Evolutionary conservation across 352 stramenopile species (phyloP), one percentile per base, ranked within the genome.

Genomic region (Elongisporangium anandrum): DNA sequence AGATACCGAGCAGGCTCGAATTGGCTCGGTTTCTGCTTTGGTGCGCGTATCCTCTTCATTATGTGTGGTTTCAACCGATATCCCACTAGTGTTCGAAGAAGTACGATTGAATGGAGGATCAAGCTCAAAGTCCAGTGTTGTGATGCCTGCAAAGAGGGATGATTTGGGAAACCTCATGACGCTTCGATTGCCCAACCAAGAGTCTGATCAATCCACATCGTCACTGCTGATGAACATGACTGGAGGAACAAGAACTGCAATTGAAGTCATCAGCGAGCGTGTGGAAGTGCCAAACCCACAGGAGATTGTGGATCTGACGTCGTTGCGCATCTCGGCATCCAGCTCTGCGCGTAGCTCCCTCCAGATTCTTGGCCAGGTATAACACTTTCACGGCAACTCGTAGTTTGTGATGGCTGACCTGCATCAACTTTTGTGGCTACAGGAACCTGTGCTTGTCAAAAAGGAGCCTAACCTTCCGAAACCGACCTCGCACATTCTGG

Each of bases 251-350:
- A 15, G 34, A 45, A 17, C 34, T 12, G 17, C 34, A 7, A 3
- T 56, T 55, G 1, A 53, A 41, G 17, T 16, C 50, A 20, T 19
- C n/a, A 50, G 20, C 20, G 16, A 45, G 13, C 34, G 4, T 45
- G 34, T 45, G 34, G 10, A 45, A 45, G 34, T 17, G 12, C 34
- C 34, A 45, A 16, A 45, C 5, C 34, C 34, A 45, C 34, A 45
- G 39, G 60, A 56, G 51, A 68, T 79, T 22, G 53, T 81, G 20
- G 65, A 81, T 41, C 59, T 81, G 47, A 79, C 64, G 39, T 77
- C 72, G 10, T 64, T 79, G 34, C 72, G 72, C n/a, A 51, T 70
- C 15, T 65, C 65, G 3, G 55, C 34, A 12, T 45, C 62, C 20
- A 70, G 47, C 17, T 81, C 62, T 19, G 61, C 45, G n/a, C 56